Conservation (phyloP, 2,329 filamentous ascomycete species). For the Triangularia verruculosa region DNA sequence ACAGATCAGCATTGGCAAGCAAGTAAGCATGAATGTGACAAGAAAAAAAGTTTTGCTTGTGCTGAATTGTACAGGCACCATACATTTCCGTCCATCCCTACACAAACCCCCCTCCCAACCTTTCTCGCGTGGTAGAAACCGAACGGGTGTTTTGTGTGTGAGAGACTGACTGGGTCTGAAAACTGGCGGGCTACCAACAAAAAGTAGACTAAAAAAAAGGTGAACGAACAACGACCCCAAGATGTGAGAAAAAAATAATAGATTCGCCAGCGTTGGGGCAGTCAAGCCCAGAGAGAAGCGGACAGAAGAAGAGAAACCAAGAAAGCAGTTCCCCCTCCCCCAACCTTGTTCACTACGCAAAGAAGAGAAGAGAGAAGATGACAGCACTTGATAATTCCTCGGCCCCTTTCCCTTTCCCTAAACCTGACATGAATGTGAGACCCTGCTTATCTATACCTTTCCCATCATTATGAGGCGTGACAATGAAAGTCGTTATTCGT, state of each 20-base stretch:
- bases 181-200: conserved; percentile 4
- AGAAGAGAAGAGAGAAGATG: neutral
- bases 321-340: conserved; percentile 7
- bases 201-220: neutral
- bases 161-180: neutral
- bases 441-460: conserved; percentile 28
- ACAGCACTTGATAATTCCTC: neutral
- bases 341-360: neutral
- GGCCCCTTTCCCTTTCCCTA: neutral
- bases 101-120: neutral
- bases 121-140: neutral
- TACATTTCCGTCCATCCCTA: neutral
- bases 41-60: neutral
- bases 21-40: neutral
- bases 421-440: conserved; percentile 3
- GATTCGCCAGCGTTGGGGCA: neutral
- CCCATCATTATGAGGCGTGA: conserved; percentile 19
- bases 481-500: conserved; percentile 30
- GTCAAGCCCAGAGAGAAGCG: neutral
- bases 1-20: neutral
- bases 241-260: neutral
- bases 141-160: neutral
- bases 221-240: neutral
- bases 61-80: conserved; percentile 1
- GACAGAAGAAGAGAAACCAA: conserved; percentile 9